Base-by-base conservation (phyloP, 2,329 filamentous ascomycete species). In the Metarhizium brunneum region DNA sequence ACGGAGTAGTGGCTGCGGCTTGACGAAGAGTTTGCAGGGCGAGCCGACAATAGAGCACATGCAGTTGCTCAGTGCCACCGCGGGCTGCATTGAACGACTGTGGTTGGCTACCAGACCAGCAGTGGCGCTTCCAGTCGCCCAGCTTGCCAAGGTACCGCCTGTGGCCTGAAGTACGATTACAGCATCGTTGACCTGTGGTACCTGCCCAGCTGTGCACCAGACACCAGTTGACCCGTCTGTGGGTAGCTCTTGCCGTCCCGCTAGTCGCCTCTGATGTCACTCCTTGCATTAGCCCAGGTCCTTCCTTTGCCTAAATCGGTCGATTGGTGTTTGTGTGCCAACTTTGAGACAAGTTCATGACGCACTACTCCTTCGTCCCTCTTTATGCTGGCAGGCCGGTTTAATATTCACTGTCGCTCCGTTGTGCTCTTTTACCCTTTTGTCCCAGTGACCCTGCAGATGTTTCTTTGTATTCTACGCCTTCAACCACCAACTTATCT, bases 221-320 rank as follows among this genome's bases (percentile, higher is more conserved):
- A 25, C 25, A 25, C 25, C 25, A 25, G 25, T 25, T 35, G 32
- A 11, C 32, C 32, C 10, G 32, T 35, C 32, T 40, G 38, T 40
- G 38, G 38, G 38, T 16, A 6, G 38, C 38, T 40, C 38, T 16
- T 40, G 11, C 38, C 38, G 38, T 13, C 5, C 13, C 13, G 11
- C 6, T 66, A 65, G 54, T 63, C 68, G 68, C 67, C 68, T 63
- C 67, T 69, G 67, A 70, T 70, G 68, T 70, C 67, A 69, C 67
- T 52, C 57, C 42, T 7, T 49, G 18, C 20, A 48, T 14, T 25
- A 51, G 30, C 29, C 49, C 13, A 30, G 42, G 18, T 2, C 29
- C 36, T 42, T 18, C 11, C 14, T 25, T 38, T 29, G 35, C 52
- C 52, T 32, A 38, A 42, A 54, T 47, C 40, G 47, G 36, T 25